Percentiles rank a stretch among this genome's conserved stretches.
Conservation (phyloP, 2,329 filamentous ascomycete genomes). For the Penicillium psychrosexuale region DNA sequence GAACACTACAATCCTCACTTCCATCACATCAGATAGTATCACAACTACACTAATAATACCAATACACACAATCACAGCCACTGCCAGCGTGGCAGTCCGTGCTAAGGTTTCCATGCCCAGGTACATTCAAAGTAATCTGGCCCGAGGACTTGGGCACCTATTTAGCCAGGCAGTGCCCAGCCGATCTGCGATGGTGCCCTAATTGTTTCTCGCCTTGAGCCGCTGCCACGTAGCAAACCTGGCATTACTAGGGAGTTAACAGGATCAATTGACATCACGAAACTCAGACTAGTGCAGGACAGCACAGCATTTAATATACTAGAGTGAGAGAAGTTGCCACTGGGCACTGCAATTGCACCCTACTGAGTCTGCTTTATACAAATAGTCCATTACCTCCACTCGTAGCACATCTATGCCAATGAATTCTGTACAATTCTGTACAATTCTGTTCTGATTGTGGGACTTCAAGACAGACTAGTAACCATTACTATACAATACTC, state of each 20-base stretch:
- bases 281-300: background rate
- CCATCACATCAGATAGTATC: background rate
- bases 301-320: background rate
- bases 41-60: background rate
- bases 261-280: background rate
- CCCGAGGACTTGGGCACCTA: slow-evolving; percentile 8
- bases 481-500: background rate
- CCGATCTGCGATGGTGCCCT: background rate
- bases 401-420: background rate
- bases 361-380: background rate
- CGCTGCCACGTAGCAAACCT: slow-evolving; percentile 16
- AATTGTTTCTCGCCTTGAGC: slow-evolving; percentile 3
- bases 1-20: background rate
- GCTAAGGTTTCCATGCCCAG: slow-evolving; percentile 4
- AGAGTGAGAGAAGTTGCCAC: background rate
- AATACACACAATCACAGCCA: slow-evolving; percentile 6
- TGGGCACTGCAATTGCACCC: background rate
- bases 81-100: slow-evolving; percentile 23
- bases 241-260: background rate
- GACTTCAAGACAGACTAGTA: slow-evolving; percentile 1
- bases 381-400: background rate
- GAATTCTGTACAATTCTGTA: background rate
- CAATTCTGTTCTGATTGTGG: background rate
- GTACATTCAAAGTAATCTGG: background rate
- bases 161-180: slow-evolving; percentile 1